Evolutionary conservation across 805 yeast genomes (phyloP).

Genomic region (Wickerhamomyces ciferrii): DNA sequence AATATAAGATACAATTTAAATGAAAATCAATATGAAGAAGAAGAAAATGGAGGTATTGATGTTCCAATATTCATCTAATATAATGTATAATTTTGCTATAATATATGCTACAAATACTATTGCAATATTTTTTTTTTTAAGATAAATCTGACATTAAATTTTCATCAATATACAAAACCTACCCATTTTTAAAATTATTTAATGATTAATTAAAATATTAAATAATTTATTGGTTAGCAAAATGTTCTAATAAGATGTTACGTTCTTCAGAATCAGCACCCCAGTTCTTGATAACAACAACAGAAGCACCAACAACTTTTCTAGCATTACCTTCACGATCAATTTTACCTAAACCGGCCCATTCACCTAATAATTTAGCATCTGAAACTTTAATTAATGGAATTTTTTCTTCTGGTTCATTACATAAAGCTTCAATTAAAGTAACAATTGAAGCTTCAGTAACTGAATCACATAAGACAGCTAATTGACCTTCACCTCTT

Average conservation of each 20-base stretch:
- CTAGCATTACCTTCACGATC: slow-evolving; percentile 99
- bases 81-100: neutral
- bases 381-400: slow-evolving; percentile 99
- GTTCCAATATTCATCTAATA: slow-evolving; percentile 19
- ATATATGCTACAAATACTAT: neutral
- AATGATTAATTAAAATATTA: slow-evolving; percentile 2
- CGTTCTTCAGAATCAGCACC: slow-evolving; percentile 99
- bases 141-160: neutral
- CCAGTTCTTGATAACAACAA: slow-evolving; percentile 99
- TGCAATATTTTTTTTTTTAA: neutral
- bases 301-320: slow-evolving; percentile 99
- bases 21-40: slow-evolving; percentile 22
- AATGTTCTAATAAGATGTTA: slow-evolving; percentile 91
- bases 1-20: neutral
- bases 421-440: slow-evolving; percentile 98
- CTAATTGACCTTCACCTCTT: slow-evolving; percentile 95
- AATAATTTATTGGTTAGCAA: slow-evolving; percentile 72
- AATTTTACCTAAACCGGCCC: slow-evolving; percentile 99
- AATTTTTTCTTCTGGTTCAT: slow-evolving; percentile 93
- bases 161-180: neutral
- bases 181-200: neutral
- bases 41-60: slow-evolving; percentile 13
- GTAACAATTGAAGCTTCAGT: slow-evolving; percentile 95
- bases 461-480: slow-evolving; percentile 96
- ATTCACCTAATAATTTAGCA: slow-evolving; percentile 99